Conservation (phyloP, 1,139 yeast genomes). For the Geotrichum candidum region DNA sequence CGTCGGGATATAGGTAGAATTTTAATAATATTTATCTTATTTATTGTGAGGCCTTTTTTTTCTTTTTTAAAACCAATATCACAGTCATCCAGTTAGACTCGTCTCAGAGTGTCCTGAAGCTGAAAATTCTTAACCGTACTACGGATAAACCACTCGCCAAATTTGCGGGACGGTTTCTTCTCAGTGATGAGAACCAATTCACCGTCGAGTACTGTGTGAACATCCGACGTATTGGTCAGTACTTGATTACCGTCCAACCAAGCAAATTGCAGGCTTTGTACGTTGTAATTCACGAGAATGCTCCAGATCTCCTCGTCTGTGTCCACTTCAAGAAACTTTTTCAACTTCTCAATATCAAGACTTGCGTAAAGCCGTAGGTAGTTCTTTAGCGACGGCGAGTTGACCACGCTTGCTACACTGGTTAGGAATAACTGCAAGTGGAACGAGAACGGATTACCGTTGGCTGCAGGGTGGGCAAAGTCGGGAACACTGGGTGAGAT, state of each 20-base stretch:
- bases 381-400: conserved; percentile 40
- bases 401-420: conserved; percentile 37
- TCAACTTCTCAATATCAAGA: conserved; percentile 41
- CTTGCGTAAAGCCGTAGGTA: conserved; percentile 44
- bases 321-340: conserved; percentile 39
- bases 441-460: conserved; percentile 39
- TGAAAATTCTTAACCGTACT: conserved; percentile 41
- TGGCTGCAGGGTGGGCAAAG: conserved; percentile 31
- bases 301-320: conserved; percentile 34
- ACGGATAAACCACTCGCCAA: conserved; percentile 46
- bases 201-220: conserved; percentile 40
- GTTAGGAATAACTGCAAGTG: conserved; percentile 42
- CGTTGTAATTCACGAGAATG: conserved; percentile 40
- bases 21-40: background rate
- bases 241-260: conserved; percentile 42
- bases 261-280: conserved; percentile 41
- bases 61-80: background rate
- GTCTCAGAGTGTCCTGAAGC: conserved; percentile 35
- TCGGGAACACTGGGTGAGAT: conserved; percentile 40
- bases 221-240: conserved; percentile 38
- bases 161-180: conserved; percentile 41
- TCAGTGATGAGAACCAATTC: conserved; percentile 43
- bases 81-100: background rate
- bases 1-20: background rate
- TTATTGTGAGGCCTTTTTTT: background rate